Base-by-base conservation (phyloP, 2,329 filamentous ascomycete genomes). In the Simplicillium aogashimaense region DNA sequence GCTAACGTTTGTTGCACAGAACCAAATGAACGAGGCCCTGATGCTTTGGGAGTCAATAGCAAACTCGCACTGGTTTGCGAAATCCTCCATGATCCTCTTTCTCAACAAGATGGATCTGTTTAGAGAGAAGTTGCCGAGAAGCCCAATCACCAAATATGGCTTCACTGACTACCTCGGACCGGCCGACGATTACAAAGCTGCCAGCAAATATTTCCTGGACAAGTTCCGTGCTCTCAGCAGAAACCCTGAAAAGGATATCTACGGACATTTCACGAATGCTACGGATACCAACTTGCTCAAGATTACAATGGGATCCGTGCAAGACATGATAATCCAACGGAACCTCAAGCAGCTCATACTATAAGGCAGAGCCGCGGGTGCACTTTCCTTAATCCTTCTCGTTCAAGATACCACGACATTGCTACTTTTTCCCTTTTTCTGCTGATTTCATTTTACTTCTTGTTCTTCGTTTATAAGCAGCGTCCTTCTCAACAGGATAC, bases 101-200 rank as follows among this genome's bases (percentile, higher is more conserved):
- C 71, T 90, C 44, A 90, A 89, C 71, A 90, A 90, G 67, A 88
- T 89, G 66, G 85, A 90, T 60, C 69, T 89, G 11, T 90, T 90
- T 71, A 83, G 78, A 58, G 78, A 81, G 53, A 90, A 90, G 66
- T 69, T 90, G 29, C 62, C 70, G 3, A 67, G 73, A 42, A 86
- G 80, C 47, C 81, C 84, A 3, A 83, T 90, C 49, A 78, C 76
- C 43, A 75, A 78, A 40, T 80, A 86, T 54, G 77, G 77, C 44
- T 89, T 89, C 63, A 83, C 83, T 33, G 85, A 90, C 55, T 90
- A 86, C 65, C 74, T 76, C 46, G 85, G 84, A 25, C 76, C 81
- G 9, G 64, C 78, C 29, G 75, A 77, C 47, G 82, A 87, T 58
- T 81, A 78, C 59, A 83, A 86, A 59, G 73, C 83, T 39, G 81